Evolutionary conservation across 768 basidiomycete genomes (phyloP).

Genomic region (Podaxis carcinomalis): DNA sequence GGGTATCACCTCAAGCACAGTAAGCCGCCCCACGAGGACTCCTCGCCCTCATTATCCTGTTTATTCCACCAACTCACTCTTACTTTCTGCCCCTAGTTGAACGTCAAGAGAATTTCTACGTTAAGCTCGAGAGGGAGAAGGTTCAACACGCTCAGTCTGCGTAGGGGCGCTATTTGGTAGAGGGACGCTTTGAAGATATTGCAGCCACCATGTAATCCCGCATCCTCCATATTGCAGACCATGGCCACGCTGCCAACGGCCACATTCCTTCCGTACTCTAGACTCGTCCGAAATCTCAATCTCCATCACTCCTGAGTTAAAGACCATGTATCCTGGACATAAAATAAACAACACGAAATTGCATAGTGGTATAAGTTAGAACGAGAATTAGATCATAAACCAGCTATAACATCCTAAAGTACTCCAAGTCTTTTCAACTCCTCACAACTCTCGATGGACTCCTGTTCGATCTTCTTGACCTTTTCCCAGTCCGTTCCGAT

Average conservation of each 20-base stretch:
- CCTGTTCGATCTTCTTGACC: constrained; percentile 66
- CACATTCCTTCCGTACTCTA: constrained; percentile 10
- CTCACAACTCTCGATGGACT: constrained; percentile 75
- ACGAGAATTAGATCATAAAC: constrained; percentile 14
- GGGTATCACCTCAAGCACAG: constrained; percentile 71
- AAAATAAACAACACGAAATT: constrained; percentile 5
- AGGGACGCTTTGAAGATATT: neutral
- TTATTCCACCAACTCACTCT: constrained; percentile 6
- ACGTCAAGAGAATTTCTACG: constrained; percentile 80
- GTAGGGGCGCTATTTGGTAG: neutral
- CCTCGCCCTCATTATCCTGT: neutral
- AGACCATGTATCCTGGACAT: neutral
- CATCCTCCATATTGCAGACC: neutral
- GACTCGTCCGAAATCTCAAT: constrained; percentile 7
- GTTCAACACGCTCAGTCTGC: constrained; percentile 24
- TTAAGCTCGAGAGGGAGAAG: constrained; percentile 72
- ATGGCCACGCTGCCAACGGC: neutral
- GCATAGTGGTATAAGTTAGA: constrained; percentile 8
- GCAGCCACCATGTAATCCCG: neutral
- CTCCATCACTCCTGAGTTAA: neutral
- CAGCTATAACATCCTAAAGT: constrained; percentile 25
- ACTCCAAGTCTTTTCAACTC: constrained; percentile 63
- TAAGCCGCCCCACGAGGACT: constrained; percentile 37
- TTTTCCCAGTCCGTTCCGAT: constrained; percentile 92
- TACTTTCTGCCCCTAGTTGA: constrained; percentile 48